Conservation (phyloP, 2,329 filamentous ascomycete species). For the Didymella sp. region DNA sequence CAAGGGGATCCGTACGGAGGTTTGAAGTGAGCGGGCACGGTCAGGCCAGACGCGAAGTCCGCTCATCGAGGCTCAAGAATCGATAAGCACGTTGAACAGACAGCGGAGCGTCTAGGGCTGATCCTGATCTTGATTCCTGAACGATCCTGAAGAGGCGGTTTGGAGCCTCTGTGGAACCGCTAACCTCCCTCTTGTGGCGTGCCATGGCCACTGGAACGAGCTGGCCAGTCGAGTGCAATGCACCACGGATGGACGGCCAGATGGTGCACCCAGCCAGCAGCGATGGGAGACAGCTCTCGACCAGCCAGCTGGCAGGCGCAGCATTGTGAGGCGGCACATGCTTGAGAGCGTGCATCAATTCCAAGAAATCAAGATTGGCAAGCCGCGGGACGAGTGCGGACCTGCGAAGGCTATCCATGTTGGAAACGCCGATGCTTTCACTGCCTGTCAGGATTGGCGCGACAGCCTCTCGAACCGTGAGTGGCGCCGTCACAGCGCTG, state of each 20-base stretch:
- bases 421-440: slow-evolving; percentile 20
- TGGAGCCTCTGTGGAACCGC: background rate
- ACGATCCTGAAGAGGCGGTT: slow-evolving; percentile 7
- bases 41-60: slow-evolving; percentile 11
- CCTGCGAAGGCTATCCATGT: slow-evolving; percentile 13
- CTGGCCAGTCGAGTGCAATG: slow-evolving; percentile 7
- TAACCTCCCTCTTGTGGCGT: slow-evolving; percentile 10
- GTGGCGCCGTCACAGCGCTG: slow-evolving; percentile 5
- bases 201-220: slow-evolving; percentile 10
- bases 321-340: slow-evolving; percentile 15
- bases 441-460: slow-evolving; percentile 11
- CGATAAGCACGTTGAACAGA: slow-evolving; percentile 6
- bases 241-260: slow-evolving; percentile 16
- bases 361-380: slow-evolving; percentile 19
- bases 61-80: slow-evolving; percentile 9
- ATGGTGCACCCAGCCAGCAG: slow-evolving; percentile 5
- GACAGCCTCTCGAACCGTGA: slow-evolving; percentile 13
- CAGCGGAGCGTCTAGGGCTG: slow-evolving; percentile 8
- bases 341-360: slow-evolving; percentile 1
- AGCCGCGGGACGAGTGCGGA: slow-evolving; percentile 12
- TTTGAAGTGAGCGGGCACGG: slow-evolving; percentile 8
- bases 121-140: slow-evolving; percentile 6
- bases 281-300: background rate
- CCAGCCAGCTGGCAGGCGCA: slow-evolving; percentile 2
- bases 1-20: slow-evolving; percentile 7